phyloP scores from a whole-genome alignment of 306 rosid species.

The Clitoria ternatea region DNA sequence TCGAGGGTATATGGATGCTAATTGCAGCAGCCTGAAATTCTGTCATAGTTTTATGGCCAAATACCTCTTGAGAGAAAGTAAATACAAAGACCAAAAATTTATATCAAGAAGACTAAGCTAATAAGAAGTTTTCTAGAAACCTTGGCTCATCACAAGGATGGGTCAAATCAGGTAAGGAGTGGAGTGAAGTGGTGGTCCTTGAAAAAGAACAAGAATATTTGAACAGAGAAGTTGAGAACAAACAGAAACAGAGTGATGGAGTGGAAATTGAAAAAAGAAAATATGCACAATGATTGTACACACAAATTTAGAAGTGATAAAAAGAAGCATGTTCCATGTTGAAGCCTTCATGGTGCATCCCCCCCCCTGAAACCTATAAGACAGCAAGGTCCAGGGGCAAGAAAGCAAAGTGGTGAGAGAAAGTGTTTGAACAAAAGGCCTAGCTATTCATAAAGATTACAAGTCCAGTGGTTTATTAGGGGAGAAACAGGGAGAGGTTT shows the following conservation, averaged over 20 bases:
- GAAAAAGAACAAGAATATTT: neutral
- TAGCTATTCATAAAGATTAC: neutral
- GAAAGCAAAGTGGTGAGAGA: neutral
- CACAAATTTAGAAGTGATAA: neutral
- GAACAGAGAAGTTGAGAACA: neutral
- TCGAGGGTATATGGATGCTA: neutral
- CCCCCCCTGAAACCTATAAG: neutral
- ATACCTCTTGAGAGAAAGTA: no score
- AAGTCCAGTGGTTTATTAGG: neutral
- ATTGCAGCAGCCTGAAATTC: neutral
- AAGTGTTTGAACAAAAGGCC: neutral
- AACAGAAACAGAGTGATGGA: neutral
- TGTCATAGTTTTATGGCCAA: neutral
- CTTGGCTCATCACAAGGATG: neutral
- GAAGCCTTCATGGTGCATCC: no score
- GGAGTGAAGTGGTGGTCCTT: neutral
- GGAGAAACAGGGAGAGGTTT: neutral
- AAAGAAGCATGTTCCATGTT: no score
- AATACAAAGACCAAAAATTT: neutral
- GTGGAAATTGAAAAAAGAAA: neutral
- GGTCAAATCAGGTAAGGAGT: neutral
- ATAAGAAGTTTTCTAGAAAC: neutral
- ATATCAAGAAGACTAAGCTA: neutral
- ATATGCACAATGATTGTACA: neutral
- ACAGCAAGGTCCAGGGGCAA: neutral